phyloP scores from a whole-genome alignment of 441 rosid species.

The Mallotus repandus region DNA sequence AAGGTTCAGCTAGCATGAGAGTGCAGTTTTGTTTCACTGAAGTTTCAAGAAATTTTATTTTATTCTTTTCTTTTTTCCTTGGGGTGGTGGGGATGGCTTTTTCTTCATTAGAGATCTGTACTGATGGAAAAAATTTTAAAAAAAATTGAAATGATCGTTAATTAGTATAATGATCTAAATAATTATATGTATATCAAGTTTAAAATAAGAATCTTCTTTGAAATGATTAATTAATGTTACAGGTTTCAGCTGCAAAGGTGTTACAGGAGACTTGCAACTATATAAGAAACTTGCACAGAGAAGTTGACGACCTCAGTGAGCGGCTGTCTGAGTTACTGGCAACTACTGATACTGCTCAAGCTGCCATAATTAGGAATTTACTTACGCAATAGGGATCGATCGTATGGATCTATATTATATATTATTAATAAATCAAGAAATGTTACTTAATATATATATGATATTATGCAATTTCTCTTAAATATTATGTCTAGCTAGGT shows the following conservation, averaged over 20 bases:
- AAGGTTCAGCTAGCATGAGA: neutral
- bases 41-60: slow-evolving; percentile 12
- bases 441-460: no score
- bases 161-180: no score
- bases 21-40: slow-evolving; percentile 18
- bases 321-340: slow-evolving; percentile 71
- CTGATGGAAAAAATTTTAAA: no score
- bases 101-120: no score
- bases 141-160: no score
- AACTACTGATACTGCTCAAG: slow-evolving; percentile 75
- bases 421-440: no score
- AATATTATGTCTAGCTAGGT: slow-evolving; percentile 5
- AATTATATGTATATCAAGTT: no score
- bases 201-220: no score
- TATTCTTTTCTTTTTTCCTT: no score
- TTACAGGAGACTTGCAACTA: slow-evolving; percentile 87
- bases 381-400: slow-evolving; percentile 39
- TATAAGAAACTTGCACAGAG: slow-evolving; percentile 77
- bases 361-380: slow-evolving; percentile 65
- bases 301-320: slow-evolving; percentile 83
- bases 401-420: no score
- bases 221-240: neutral
- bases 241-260: slow-evolving; percentile 77
- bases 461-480: no score
- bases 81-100: no score